Percentiles rank a stretch among this genome's conserved stretches.
phyloP scores from a whole-genome alignment of 1,284 basidiomycete species.

The Vanrija sp. region DNA sequence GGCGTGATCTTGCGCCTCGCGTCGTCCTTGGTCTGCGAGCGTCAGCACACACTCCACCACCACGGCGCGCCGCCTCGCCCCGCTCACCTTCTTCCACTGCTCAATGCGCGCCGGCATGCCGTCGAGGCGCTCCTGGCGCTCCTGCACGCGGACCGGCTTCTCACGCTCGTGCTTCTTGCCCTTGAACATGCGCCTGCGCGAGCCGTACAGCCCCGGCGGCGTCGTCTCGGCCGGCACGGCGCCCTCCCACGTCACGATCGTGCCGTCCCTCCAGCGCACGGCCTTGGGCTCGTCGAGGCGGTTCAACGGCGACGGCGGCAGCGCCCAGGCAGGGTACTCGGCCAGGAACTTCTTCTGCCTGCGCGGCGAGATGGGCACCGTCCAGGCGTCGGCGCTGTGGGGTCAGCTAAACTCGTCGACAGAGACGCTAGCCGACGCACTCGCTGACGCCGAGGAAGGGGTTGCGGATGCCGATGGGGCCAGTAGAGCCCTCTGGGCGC shows the following conservation, averaged over 20 bases:
- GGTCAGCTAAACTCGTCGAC: background rate
- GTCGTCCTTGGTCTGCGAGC: slow-evolving; percentile 8
- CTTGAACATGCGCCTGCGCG: slow-evolving; percentile 32
- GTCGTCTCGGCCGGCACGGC: slow-evolving; percentile 13
- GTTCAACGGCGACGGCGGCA: slow-evolving; percentile 32
- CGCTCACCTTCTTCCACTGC: slow-evolving; percentile 44
- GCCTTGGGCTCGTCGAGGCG: slow-evolving; percentile 4
- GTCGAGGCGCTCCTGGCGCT: slow-evolving; percentile 34
- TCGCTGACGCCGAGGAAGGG: slow-evolving; percentile 28
- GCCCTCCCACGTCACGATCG: slow-evolving; percentile 22
- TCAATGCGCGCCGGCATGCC: slow-evolving; percentile 44
- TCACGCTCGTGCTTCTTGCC: slow-evolving; percentile 42
- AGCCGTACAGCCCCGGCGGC: slow-evolving; percentile 25
- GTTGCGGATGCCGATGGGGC: slow-evolving; percentile 26
- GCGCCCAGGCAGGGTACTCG: slow-evolving; percentile 19
- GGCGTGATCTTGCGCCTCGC: slow-evolving; percentile 22
- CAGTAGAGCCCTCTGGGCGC: background rate
- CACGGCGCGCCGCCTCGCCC: background rate
- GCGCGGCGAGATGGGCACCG: slow-evolving; percentile 22
- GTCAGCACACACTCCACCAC: background rate
- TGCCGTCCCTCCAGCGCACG: slow-evolving; percentile 19
- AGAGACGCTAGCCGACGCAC: background rate
- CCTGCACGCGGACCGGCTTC: slow-evolving; percentile 21
- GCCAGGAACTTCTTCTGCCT: slow-evolving; percentile 33
- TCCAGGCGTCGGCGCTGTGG: slow-evolving; percentile 1